These are phyloP conservation scores for Neohortaea acidophila DNA, from an alignment of 495 filamentous ascomycete species.

Conservation along the genomic window DNA sequence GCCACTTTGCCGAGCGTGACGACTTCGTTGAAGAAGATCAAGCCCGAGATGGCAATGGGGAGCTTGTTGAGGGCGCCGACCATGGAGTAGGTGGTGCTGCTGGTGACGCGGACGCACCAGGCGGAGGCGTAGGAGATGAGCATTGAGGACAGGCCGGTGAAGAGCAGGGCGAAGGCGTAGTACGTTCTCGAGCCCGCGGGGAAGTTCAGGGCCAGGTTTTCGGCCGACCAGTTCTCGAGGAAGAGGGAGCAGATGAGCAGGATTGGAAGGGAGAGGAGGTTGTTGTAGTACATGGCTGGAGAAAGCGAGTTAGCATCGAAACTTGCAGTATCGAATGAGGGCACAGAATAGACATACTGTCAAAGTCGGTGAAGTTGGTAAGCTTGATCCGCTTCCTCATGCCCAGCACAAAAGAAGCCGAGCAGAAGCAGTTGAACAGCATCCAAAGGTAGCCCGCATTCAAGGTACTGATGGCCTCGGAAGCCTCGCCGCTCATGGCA, in stretches of 20 bases:
- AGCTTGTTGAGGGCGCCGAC: conserved; percentile 96
- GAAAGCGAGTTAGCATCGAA: conserved; percentile 24
- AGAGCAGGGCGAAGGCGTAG: conserved; percentile 69
- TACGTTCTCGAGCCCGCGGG: conserved; percentile 57
- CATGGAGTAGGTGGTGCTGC: conserved; percentile 96
- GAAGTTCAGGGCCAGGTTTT: conserved; percentile 80
- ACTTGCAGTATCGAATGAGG: neutral
- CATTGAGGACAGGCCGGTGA: conserved; percentile 84
- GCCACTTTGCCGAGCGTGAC: conserved; percentile 85
- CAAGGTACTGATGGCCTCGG: conserved; percentile 65
- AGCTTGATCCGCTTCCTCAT: conserved; percentile 99
- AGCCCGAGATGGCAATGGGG: conserved; percentile 75
- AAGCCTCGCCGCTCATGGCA: conserved; percentile 40
- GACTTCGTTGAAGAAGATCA: conserved; percentile 89
- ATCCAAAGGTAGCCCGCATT: conserved; percentile 98
- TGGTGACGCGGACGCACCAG: conserved; percentile 95
- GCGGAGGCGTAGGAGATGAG: conserved; percentile 98
- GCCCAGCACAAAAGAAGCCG: conserved; percentile 70
- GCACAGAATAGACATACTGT: conserved; percentile 32
- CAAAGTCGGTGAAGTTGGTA: conserved; percentile 99
- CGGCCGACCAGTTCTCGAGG: conserved; percentile 79
- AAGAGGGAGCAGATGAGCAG: conserved; percentile 68
- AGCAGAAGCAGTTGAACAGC: conserved; percentile 92
- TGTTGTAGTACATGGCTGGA: conserved; percentile 99
- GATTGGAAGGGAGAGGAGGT: conserved; percentile 90